phyloP scores from a whole-genome alignment of 495 filamentous ascomycete genomes.

The Penicillium maclennaniae region DNA sequence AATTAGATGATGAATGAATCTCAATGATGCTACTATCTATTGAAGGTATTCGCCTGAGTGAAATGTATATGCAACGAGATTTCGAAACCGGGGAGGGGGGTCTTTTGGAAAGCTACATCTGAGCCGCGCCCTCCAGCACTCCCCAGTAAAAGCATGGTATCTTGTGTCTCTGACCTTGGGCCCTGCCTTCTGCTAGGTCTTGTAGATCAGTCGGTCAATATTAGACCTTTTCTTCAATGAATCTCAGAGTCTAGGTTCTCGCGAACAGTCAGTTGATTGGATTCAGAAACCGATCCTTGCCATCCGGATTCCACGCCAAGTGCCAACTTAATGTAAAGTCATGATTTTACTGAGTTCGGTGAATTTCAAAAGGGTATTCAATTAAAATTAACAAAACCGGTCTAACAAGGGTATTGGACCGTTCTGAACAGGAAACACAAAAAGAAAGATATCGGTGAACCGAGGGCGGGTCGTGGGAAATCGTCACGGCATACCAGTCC shows the following conservation, averaged over 20 bases:
- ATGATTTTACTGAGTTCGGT: not conserved
- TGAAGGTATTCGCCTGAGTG: no score
- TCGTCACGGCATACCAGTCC: slow-evolving; percentile 1
- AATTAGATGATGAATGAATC: not conserved
- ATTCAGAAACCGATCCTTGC: not conserved
- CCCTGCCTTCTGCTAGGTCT: no score
- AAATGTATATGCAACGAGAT: no score
- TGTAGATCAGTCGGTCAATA: not conserved
- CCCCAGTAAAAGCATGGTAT: no score
- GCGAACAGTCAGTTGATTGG: not conserved
- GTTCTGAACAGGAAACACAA: not conserved
- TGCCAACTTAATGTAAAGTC: no score
- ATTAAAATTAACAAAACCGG: slow-evolving; percentile 1
- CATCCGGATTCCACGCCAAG: no score
- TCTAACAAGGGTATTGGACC: slow-evolving; percentile 18
- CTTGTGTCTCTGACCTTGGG: no score
- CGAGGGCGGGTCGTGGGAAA: slow-evolving; percentile 1
- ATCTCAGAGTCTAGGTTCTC: not conserved
- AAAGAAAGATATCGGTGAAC: not conserved
- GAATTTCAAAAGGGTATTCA: slow-evolving; percentile 3
- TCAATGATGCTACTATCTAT: no score
- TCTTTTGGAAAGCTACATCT: no score
- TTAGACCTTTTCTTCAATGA: not conserved
- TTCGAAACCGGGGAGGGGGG: no score
- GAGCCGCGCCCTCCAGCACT: no score